These are phyloP conservation scores for Fagopyrum homotropicum DNA, from an alignment of 148 eudicot genomes.

Conservation along the genomic window DNA sequence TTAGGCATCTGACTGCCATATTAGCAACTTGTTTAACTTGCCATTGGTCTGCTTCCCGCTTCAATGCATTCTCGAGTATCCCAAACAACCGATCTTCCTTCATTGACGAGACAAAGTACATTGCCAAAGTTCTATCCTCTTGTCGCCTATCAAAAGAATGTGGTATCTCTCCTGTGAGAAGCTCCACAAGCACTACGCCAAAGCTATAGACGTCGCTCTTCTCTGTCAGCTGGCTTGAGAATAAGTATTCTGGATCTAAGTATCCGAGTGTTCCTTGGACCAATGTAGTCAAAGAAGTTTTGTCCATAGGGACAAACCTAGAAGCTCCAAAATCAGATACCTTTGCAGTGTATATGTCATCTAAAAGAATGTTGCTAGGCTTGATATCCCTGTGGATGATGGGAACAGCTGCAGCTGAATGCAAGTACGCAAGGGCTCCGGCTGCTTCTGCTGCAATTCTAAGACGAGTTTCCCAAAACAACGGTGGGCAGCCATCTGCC, in stretches of 20 bases:
- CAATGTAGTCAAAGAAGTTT: background rate
- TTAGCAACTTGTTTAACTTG: background rate
- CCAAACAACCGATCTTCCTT: slow-evolving; percentile 9
- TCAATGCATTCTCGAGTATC: background rate
- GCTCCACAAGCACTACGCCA: slow-evolving; percentile 11
- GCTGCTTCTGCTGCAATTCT: slow-evolving; percentile 8
- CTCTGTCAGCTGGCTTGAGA: background rate
- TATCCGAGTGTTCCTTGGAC: slow-evolving; percentile 13
- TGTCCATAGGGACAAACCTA: background rate
- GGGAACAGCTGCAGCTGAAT: slow-evolving; percentile 8
- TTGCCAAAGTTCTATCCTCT: slow-evolving; percentile 3
- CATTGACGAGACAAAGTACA: slow-evolving; percentile 4
- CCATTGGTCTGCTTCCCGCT: background rate
- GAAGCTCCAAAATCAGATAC: slow-evolving; percentile 10
- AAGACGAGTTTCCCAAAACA: background rate
- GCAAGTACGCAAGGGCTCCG: slow-evolving; percentile 6
- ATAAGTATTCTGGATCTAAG: slow-evolving; percentile 9
- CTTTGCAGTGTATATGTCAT: background rate
- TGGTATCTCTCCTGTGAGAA: background rate
- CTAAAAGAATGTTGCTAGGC: slow-evolving; percentile 7
- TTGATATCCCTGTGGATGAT: background rate
- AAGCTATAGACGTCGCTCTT: slow-evolving; percentile 11
- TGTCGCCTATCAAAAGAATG: background rate
- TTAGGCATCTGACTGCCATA: background rate
- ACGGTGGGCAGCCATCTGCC: background rate